Base-by-base conservation (phyloP, 2,329 filamentous ascomycete genomes). In the Monosporascus sp. region DNA sequence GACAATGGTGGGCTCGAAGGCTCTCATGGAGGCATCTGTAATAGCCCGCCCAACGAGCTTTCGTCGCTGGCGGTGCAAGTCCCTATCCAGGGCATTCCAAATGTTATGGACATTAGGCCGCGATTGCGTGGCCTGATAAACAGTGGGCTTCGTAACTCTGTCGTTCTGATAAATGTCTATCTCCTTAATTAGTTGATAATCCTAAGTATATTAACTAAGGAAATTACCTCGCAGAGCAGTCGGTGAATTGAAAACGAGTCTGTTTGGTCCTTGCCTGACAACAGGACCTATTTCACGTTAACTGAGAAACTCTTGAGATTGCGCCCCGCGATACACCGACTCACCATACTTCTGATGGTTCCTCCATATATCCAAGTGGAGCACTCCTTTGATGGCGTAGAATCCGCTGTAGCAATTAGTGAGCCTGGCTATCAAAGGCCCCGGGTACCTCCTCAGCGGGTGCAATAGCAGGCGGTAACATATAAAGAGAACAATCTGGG, bases 161-260 rank as follows among this genome's bases (percentile, higher is more conserved):
- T 59, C 57, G 47, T 57, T 56, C 9, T 54, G 54, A 36, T 60
- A 57, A 34, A 57, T 59, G 5, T 52, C 56, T 57, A n/a, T 43
- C n/a, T 44, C 11, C n/a, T 5, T 19, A 38, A 19, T 47, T 50
- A 49, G 48, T 26, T 49, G n/a, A 19, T 7, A 26, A 7, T 11
- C 4, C 31, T 5, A 36, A 20, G 7, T 14, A 26, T 34, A 2
- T 4, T 17, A 26, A 8, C 17, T 26, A 3, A 2, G n/a, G 7
- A 20, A 8, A 1, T 20, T 56, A 56, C 56, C 52, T 52, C 48
- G 41, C 1, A 59, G 19, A 36, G 59, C 57, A 2, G 51, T 51
- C 4, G 38, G 44, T 3, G 60, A 56, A 37, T 58, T 61, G 48
- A 62, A 61, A 3, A 61, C 49, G 5, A 61, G 51, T 16, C 52